A percentile compares a stretch with the other conserved stretches of the same genome.
Conservation (phyloP, 2,329 filamentous ascomycete species). For the Diaporthe caulivora region DNA sequence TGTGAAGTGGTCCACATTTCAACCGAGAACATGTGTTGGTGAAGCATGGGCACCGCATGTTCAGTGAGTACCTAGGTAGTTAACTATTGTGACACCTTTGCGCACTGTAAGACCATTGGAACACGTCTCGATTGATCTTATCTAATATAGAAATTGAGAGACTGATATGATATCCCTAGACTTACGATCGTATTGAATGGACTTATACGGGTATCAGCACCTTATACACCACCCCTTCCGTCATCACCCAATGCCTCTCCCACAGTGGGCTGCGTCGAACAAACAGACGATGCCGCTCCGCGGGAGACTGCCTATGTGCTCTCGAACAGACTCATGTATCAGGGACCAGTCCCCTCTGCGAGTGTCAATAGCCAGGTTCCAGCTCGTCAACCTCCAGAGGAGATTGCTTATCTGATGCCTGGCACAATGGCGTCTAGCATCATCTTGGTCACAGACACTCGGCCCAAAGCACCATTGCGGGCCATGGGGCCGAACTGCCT, state of each 20-base stretch:
- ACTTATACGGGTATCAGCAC: slow-evolving; percentile 4
- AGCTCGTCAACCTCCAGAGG: not conserved
- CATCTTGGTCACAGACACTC: not conserved
- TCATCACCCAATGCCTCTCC: not conserved
- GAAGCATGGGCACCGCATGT: slow-evolving; percentile 8
- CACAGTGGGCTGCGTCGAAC: not conserved
- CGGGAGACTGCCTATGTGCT: not conserved
- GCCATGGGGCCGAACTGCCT: not conserved
- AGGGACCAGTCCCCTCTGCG: not conserved
- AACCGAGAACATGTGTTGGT: not conserved
- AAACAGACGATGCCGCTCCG: not conserved
- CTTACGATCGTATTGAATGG: slow-evolving; percentile 1
- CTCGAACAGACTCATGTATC: not conserved
- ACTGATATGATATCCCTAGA: not conserved
- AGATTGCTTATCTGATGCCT: slow-evolving; percentile 7
- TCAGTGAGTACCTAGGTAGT: slow-evolving; percentile 13
- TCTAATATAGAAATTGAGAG: too few species aligned
- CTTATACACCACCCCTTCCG: not conserved
- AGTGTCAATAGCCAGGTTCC: not conserved
- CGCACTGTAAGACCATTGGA: too few species aligned
- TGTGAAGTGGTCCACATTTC: slow-evolving; percentile 7
- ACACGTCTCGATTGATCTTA: too few species aligned
- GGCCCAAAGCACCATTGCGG: not conserved
- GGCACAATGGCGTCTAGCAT: not conserved
- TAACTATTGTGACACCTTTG: too few species aligned